Evolutionary conservation across 441 rosid genomes (phyloP), one percentile per base, ranked within the genome.

Genomic region (Cnidoscolus chayamansa): DNA sequence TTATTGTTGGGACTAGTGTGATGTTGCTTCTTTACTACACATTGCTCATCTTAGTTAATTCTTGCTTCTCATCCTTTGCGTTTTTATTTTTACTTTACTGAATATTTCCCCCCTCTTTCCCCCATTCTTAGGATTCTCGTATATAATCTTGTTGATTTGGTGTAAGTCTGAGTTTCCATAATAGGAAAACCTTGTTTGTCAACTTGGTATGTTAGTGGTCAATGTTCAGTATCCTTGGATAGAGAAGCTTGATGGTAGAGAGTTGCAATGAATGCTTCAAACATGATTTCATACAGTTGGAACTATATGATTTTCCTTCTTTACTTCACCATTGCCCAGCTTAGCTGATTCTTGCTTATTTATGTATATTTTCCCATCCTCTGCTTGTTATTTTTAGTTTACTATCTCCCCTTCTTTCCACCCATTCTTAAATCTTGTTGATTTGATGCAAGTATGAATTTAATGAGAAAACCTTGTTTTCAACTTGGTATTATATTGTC

Each of bases 251-350:
- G 57, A 53, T 53, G 3, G 57, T 51, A 51, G 3, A 51, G 19
- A 16, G 19, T 6, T 55, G 59, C 19, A 55, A 17, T 55, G 17
- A 55, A 55, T 17, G 30, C 19, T 8, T 2, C 30, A 7, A 55
- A n/a, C 59, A 55, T 55, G 17, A 55, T n/a, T 55, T 55, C 11
- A 16, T 55, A 0, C 17, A 55, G 45, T 40, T 40, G 10, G 30
- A 30, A n/a, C 7, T 32, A 47, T 77, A 60, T 72, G 53, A 62
- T 64, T 56, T 15, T 65, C 57, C 5, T 58, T 58, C 35, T 30
- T 19, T 49, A 17, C 30, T 47, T 19, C 1, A 19, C 0, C 59
- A 31, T n/a, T 1, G 12, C 19, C 1, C 16, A 63, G 19, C 16
- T 32, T 68, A 54, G 32, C 54, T 40, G 6, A 6, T 32, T 53